These are phyloP conservation scores for Chlamydomonas incerta DNA, from an alignment of 139 green algal genomes.

Conservation along the genomic window DNA sequence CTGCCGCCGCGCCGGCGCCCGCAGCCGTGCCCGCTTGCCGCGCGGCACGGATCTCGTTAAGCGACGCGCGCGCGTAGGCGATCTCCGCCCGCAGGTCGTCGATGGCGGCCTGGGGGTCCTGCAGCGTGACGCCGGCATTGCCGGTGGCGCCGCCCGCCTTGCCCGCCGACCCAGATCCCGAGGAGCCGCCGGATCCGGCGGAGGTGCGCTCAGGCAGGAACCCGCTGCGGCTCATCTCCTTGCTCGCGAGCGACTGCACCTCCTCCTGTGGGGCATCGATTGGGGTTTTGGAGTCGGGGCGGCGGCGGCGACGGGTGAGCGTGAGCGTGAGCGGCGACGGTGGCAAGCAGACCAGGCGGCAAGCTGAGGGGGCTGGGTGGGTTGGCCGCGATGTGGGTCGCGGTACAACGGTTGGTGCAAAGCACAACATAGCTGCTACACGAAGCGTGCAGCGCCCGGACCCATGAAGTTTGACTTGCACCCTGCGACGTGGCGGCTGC, in stretches of 20 bases:
- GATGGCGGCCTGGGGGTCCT: constrained; percentile 16
- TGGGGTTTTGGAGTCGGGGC: too few relatives aligned
- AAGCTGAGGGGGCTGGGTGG: too few relatives aligned
- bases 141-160: background rate
- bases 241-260: constrained; percentile 31
- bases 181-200: background rate
- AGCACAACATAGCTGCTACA: too few relatives aligned
- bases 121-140: background rate
- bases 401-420: too few relatives aligned
- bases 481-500: too few relatives aligned
- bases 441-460: too few relatives aligned
- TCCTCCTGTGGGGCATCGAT: constrained; percentile 34
- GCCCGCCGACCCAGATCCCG: background rate
- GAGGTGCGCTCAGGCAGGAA: constrained; percentile 5
- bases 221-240: constrained; percentile 30
- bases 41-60: constrained; percentile 19
- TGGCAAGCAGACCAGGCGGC: too few relatives aligned
- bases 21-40: background rate
- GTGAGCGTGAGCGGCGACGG: too few relatives aligned
- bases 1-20: background rate
- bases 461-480: too few relatives aligned
- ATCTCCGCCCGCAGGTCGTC: constrained; percentile 47
- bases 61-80: constrained; percentile 27
- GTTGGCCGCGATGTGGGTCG: too few relatives aligned
- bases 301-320: background rate